These are phyloP conservation scores for Albugo candida DNA, from an alignment of 352 stramenopile species.

Conservation along the genomic window DNA sequence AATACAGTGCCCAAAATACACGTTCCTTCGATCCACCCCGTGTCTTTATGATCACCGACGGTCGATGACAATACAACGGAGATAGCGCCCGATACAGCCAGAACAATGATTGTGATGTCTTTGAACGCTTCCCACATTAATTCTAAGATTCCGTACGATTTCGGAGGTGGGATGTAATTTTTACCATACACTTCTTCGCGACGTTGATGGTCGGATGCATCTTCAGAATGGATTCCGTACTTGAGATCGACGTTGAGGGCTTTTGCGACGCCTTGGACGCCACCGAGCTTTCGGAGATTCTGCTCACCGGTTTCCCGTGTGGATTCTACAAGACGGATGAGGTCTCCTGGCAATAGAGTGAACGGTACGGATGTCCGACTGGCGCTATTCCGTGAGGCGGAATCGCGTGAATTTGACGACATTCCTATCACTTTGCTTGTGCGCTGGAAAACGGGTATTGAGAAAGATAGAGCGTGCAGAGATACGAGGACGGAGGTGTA, in stretches of 20 bases:
- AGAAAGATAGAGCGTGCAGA: too few relatives aligned
- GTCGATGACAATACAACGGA: constrained; percentile 31
- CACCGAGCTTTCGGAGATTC: constrained; percentile 29
- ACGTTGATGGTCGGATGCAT: constrained; percentile 19
- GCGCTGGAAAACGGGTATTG: too few relatives aligned
- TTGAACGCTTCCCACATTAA: constrained; percentile 84
- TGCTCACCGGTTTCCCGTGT: constrained; percentile 30
- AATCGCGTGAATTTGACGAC: too few relatives aligned
- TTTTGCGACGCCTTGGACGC: constrained; percentile 30
- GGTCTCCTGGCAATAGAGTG: constrained; percentile 25
- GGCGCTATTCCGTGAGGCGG: too few relatives aligned
- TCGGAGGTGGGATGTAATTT: constrained; percentile 44
- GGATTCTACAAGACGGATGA: constrained; percentile 57
- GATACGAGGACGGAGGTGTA: too few relatives aligned
- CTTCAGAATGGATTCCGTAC: constrained; percentile 27
- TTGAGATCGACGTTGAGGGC: constrained; percentile 22
- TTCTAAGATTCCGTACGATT: constrained; percentile 28
- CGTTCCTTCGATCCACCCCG: constrained; percentile 78
- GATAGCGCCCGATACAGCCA: constrained; percentile 28
- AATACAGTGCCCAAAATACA: constrained; percentile 84
- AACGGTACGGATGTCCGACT: constrained; percentile 7
- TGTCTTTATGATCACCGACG: constrained; percentile 32
- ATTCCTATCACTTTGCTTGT: too few relatives aligned
- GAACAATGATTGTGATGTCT: constrained; percentile 49
- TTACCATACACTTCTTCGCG: constrained; percentile 39